A percentile compares a stretch with the other conserved stretches of the same genome.
phyloP scores from a whole-genome alignment of 108 stramenopile genomes.

The Nitzschia putrida region DNA sequence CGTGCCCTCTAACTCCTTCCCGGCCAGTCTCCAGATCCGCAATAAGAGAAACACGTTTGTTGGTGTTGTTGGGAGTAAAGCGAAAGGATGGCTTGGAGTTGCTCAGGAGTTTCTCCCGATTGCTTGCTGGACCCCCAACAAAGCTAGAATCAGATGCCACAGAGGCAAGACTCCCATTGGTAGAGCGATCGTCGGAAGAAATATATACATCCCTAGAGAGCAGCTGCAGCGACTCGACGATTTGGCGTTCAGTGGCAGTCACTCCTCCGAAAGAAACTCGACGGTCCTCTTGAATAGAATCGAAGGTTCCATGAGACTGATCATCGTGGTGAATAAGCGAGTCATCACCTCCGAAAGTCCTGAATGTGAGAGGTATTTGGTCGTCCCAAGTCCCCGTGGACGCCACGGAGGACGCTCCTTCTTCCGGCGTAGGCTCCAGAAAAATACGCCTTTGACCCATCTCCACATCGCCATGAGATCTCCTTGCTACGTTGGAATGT shows the following conservation, averaged over 20 bases:
- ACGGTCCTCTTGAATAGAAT: background rate
- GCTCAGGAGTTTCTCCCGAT: too few relatives aligned
- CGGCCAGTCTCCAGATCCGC: slow-evolving; percentile 8
- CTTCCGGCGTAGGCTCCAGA: too few relatives aligned
- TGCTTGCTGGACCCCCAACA: background rate
- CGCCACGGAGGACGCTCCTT: too few relatives aligned
- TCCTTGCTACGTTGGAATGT: too few relatives aligned
- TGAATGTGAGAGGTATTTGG: too few relatives aligned
- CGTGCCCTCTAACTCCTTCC: slow-evolving; percentile 5
- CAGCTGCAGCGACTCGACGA: slow-evolving; percentile 2
- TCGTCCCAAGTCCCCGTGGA: too few relatives aligned
- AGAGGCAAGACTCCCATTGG: background rate
- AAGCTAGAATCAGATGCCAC: slow-evolving; percentile 1
- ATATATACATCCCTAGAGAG: background rate
- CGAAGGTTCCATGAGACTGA: too few relatives aligned
- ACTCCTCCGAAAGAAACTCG: slow-evolving; percentile 4
- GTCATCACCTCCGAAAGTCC: too few relatives aligned
- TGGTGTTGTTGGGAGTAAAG: slow-evolving; percentile 5
- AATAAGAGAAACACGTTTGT: background rate
- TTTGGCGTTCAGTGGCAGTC: background rate
- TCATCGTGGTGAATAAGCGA: too few relatives aligned
- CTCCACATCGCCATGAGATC: too few relatives aligned
- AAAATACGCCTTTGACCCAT: too few relatives aligned
- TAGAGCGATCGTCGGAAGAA: background rate
- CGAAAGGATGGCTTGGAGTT: too few relatives aligned